phyloP scores from a whole-genome alignment of 768 basidiomycete genomes.

The Tylopilus balloui region DNA sequence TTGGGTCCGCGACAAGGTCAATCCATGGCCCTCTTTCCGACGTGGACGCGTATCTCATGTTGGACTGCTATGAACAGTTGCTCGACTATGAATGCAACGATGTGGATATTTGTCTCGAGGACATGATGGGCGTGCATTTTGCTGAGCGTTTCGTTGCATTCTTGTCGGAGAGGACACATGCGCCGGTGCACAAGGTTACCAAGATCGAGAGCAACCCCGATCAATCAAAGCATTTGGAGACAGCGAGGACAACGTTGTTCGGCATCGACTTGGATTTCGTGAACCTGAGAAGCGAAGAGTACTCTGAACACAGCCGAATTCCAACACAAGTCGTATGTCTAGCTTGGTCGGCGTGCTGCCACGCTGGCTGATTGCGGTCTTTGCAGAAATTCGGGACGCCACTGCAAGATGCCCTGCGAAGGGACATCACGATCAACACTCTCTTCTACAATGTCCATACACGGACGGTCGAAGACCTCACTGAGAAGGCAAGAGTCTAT shows the following conservation, averaged over 20 bases:
- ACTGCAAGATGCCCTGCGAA: constrained; percentile 79
- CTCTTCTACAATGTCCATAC: constrained; percentile 96
- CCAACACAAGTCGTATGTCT: constrained; percentile 76
- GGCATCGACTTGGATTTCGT: constrained; percentile 90
- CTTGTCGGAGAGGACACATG: constrained; percentile 28
- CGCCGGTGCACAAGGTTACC: constrained; percentile 50
- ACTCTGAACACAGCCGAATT: constrained; percentile 82
- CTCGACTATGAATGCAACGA: constrained; percentile 81
- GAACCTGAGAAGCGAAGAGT: constrained; percentile 89
- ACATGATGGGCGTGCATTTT: constrained; percentile 89
- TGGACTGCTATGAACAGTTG: constrained; percentile 45
- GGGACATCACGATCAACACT: constrained; percentile 94
- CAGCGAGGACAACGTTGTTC: constrained; percentile 77
- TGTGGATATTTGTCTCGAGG: constrained; percentile 85
- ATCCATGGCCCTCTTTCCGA: constrained; percentile 15
- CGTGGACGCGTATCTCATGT: constrained; percentile 12
- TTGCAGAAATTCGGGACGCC: constrained; percentile 87
- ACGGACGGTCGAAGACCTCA: constrained; percentile 79
- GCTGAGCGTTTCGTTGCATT: constrained; percentile 73
- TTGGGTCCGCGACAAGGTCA: constrained; percentile 98
- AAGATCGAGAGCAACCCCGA: constrained; percentile 93
- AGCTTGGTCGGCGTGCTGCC: not conserved
- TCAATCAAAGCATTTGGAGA: constrained; percentile 97
- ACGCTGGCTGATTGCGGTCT: not conserved
- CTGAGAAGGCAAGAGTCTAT: constrained; percentile 54